phyloP scores from a whole-genome alignment of 2,329 filamentous ascomycete species.

The Massarina eburnea region DNA sequence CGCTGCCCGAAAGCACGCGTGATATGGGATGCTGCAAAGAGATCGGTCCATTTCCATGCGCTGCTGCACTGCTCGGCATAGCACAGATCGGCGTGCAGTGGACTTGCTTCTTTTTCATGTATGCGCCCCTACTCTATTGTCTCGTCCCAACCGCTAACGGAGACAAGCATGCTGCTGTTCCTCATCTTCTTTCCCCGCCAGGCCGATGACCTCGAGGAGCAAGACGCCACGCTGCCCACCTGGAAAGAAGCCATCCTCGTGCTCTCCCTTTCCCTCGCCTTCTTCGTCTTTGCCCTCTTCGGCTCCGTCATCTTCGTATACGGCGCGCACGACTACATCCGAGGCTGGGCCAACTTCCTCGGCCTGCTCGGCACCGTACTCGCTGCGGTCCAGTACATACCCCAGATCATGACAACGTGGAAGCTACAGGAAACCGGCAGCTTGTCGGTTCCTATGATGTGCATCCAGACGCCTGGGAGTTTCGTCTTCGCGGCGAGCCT shows the following conservation, averaged over 20 bases:
- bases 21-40: slow-evolving; percentile 86
- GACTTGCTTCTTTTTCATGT: slow-evolving; percentile 92
- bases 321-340: slow-evolving; percentile 64
- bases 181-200: slow-evolving; percentile 77
- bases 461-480: slow-evolving; percentile 92
- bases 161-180: slow-evolving; percentile 79
- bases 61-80: slow-evolving; percentile 83
- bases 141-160: slow-evolving; percentile 12
- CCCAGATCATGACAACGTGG: slow-evolving; percentile 93
- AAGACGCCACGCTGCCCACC: slow-evolving; percentile 47
- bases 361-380: slow-evolving; percentile 78
- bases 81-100: slow-evolving; percentile 90
- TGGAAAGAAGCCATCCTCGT: slow-evolving; percentile 81
- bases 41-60: slow-evolving; percentile 79
- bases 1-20: slow-evolving; percentile 76
- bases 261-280: slow-evolving; percentile 70
- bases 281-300: slow-evolving; percentile 72
- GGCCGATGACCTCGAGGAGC: slow-evolving; percentile 23
- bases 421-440: slow-evolving; percentile 82
- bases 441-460: slow-evolving; percentile 96
- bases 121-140: slow-evolving; percentile 8
- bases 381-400: slow-evolving; percentile 87
- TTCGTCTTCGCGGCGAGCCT: slow-evolving; percentile 87
- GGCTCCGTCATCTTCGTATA: slow-evolving; percentile 66
- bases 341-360: slow-evolving; percentile 80